Conservation (phyloP, 2,329 filamentous ascomycete genomes). For the Aureobasidium sp. region DNA sequence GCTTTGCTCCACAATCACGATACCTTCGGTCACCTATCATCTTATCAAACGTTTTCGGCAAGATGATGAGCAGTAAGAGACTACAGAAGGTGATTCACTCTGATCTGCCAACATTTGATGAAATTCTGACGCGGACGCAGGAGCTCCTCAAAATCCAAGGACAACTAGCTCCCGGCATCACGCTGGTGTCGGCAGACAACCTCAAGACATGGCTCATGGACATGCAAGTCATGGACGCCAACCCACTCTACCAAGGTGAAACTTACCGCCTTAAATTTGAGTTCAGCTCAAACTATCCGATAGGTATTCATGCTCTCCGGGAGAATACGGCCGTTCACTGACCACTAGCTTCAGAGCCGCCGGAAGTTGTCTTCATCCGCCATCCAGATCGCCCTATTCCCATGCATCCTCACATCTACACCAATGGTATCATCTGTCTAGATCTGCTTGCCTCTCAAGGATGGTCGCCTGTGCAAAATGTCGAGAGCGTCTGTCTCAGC, state of each 20-base stretch:
- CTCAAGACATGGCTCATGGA: constrained; percentile 90
- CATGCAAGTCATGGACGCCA: constrained; percentile 80
- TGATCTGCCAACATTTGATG: not conserved
- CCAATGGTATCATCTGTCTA: constrained; percentile 96
- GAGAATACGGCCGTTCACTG: not conserved
- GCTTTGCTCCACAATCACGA: not conserved
- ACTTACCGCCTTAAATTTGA: constrained; percentile 80
- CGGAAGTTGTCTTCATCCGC: constrained; percentile 82
- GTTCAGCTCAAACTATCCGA: constrained; percentile 80
- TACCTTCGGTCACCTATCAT: not conserved
- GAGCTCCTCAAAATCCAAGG: constrained; percentile 44
- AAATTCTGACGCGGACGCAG: not conserved
- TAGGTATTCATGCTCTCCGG: constrained; percentile 53
- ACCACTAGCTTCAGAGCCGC: constrained; percentile 60
- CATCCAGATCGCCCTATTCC: constrained; percentile 58
- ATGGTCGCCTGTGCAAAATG: constrained; percentile 95
- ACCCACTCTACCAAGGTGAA: constrained; percentile 77
- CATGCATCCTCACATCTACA: constrained; percentile 96
- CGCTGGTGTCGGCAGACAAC: constrained; percentile 71
- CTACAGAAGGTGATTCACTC: constrained; percentile 38
- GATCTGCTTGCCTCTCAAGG: constrained; percentile 82
- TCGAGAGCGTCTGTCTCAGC: constrained; percentile 94
- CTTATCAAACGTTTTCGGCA: constrained; percentile 7
- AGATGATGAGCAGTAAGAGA: constrained; percentile 31
- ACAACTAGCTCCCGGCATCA: constrained; percentile 61